Evolutionary conservation across 805 yeast species (phyloP), one percentile per base, ranked within the genome.

Genomic region (Candida rishiriensis): DNA sequence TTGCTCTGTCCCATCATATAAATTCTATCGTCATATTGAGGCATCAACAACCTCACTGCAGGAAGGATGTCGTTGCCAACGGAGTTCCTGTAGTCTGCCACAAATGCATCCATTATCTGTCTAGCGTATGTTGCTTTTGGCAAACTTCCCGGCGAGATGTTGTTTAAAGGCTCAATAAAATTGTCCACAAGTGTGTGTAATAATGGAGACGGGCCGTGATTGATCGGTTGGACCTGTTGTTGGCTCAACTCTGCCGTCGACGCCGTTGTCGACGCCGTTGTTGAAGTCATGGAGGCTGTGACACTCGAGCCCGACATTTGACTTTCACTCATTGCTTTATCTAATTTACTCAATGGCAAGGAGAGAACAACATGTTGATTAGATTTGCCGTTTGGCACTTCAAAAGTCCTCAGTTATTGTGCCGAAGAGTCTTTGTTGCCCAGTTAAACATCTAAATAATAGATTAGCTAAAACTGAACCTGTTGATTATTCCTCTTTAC

Each of bases 11-110:
- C 81, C 34, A 87, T 68, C 49, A 78, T 72, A 59, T 81, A 87
- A 35, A 73, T 63, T 35, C 67, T 56, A 21, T 63, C 64, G 52
- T 87, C 95, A 41, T 78, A 69, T 42, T 79, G 73, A 0, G 95
- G 88, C 26, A 84, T 61, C 2, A 75, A 66, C 39, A 89, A 67
- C 29, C 80, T 66, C 13, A 85, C 69, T 1, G 83, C 83, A 0
- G 91, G 90, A 52, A 73, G 81, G 3, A 89, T 71, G 59, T 89
- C 75, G 14, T 70, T 61, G 0, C 88, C 88, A 0, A 82, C 81
- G 2, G 70, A 63, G 13, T 51, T 53, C 32, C 80, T 61, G 84
- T 85, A 83, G 33, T 68, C 58, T 4, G 57, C 56, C 29, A 80
- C 64, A 54, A 79, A 83, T 9, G 52, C 45, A 29, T 59, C 56